Evolutionary conservation across 305 asterid species (phyloP), one percentile per base, ranked within the genome.

Genomic region (Fraxinus paxiana): DNA sequence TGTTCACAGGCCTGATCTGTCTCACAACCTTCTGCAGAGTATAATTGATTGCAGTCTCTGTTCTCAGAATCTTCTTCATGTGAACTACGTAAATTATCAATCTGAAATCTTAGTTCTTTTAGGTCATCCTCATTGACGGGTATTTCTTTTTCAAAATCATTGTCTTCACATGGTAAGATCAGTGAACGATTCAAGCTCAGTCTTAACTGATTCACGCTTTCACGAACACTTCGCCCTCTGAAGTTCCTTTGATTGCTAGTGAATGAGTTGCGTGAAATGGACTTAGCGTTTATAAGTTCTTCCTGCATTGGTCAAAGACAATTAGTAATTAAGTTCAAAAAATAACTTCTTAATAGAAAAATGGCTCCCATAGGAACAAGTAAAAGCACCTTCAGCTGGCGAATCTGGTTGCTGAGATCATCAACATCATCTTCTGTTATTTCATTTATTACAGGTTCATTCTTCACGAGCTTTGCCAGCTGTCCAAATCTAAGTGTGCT

Each of bases 401-500:
- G 92, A 84, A 96, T 96, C 90, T 92, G 97, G 88, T 94, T 96
- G 31, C 94, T 91, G 78, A 96, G 86, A 84, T 87, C 97, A 82
- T 92, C 89, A 71, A 92, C 95, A 81, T 92, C 97, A 73, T 92
- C 97, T 88, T 96, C 99, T 75, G 93, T 77, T 80, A 92, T 94
- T 90, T 91, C 97, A 86, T 96, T 94, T 86, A 92, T 88, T 67
- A 92, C 88, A 61, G 98, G 97, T 85, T 91, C 91, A 78, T 96
- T 96, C 83, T 89, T 89, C 82, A 94, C 69, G 73, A 89, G 88
- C 85, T 85, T 91, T 33, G 89, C 92, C 82, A 87, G 91, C 84
- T 73, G 83, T 79, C 98, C 99, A 86, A 96, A 93, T 84, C 98
- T 92, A 84, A 96, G 95, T 18, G 97, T 92, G 90, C 99, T 94